phyloP scores from a whole-genome alignment of 2,329 filamentous ascomycete species.

The Xylariaceae sp. region DNA sequence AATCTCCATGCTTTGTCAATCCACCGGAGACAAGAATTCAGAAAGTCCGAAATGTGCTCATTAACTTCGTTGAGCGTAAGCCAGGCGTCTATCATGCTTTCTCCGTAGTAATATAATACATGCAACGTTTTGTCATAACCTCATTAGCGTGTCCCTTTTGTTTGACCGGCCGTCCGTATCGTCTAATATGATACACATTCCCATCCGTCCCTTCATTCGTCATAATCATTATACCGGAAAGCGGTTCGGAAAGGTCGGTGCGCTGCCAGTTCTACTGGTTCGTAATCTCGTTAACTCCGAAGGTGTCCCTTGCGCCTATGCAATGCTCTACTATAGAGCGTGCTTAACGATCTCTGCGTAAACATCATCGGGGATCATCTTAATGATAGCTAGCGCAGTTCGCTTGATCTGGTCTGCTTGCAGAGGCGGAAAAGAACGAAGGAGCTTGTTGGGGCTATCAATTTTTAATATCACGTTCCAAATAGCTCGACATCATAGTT shows the following conservation, averaged over 20 bases:
- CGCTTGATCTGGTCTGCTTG: constrained; percentile 83
- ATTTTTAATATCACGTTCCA: constrained; percentile 32
- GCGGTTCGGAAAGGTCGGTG: not conserved
- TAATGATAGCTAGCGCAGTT: constrained; percentile 82
- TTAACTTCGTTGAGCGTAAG: constrained; percentile 6
- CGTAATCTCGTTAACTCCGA: not conserved
- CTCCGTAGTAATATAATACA: constrained; percentile 1
- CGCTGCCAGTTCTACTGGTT: not conserved
- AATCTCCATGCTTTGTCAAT: not conserved
- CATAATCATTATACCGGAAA: not conserved
- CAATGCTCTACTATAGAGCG: constrained; percentile 61
- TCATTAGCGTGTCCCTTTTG: not conserved
- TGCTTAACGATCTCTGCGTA: constrained; percentile 90
- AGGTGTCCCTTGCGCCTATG: not conserved
- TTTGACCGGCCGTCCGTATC: constrained; percentile 5
- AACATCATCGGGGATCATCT: constrained; percentile 86
- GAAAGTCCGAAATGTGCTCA: not conserved
- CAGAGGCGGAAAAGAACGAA: constrained; percentile 84
- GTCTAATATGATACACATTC: constrained; percentile 10
- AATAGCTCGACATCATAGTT: not conserved
- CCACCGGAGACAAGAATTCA: not conserved
- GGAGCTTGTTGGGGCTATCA: constrained; percentile 83
- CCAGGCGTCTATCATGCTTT: not conserved
- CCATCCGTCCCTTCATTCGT: not conserved
- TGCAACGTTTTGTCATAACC: constrained; percentile 10